phyloP scores from a whole-genome alignment of 441 rosid genomes.

The Populus hybrid region DNA sequence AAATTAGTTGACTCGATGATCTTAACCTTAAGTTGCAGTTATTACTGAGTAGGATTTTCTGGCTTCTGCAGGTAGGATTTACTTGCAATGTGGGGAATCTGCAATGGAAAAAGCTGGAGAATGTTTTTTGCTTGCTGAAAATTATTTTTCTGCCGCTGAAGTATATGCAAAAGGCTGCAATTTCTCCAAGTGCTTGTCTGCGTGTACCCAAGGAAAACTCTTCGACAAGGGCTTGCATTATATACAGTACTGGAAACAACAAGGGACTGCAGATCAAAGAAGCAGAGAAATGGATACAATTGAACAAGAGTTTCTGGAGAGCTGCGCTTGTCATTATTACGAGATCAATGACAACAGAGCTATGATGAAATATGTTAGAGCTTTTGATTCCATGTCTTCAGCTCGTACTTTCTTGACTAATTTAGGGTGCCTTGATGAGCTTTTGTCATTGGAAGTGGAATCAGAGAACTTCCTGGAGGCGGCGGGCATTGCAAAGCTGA shows the following conservation, averaged over 20 bases:
- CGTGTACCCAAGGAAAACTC: conserved; percentile 37
- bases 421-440: conserved; percentile 38
- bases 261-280: conserved; percentile 16
- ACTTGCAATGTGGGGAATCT: conserved; percentile 41
- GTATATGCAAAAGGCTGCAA: conserved; percentile 34
- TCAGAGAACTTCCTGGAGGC: conserved; percentile 42
- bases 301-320: conserved; percentile 41
- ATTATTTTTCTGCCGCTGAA: conserved; percentile 43
- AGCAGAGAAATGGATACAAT: conserved; percentile 28
- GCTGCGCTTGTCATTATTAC: conserved; percentile 34
- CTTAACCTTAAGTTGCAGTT: too few species aligned
- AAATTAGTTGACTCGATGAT: too few species aligned
- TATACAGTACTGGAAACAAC: conserved; percentile 39
- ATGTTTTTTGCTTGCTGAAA: conserved; percentile 39
- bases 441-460: conserved; percentile 42
- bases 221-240: conserved; percentile 40
- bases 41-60: too few species aligned
- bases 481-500: conserved; percentile 38
- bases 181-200: conserved; percentile 35
- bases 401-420: conserved; percentile 32
- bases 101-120: conserved; percentile 39
- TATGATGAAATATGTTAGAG: conserved; percentile 45
- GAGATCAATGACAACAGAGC: conserved; percentile 24
- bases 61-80: conserved; percentile 33
- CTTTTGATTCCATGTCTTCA: conserved; percentile 26